These are phyloP conservation scores for Jaenimonas drosophilae DNA, from an alignment of 208 protist species.

Conservation along the genomic window DNA sequence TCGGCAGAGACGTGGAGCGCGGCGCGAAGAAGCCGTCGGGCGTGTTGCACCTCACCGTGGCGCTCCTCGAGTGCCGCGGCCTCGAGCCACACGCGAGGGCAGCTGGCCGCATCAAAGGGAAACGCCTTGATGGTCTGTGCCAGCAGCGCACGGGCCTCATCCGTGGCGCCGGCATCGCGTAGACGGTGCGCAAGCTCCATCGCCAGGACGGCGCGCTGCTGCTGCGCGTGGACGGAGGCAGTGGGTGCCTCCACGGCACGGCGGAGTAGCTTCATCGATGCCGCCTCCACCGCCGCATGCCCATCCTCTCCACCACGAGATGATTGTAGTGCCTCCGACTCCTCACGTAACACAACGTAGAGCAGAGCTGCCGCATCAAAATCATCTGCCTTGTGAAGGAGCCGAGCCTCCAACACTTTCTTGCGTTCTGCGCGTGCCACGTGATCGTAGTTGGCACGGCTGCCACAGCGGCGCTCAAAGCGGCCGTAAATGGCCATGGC, in stretches of 20 bases:
- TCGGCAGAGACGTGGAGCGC: conserved; percentile 41
- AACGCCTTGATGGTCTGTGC: conserved; percentile 55
- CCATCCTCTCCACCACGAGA: no score
- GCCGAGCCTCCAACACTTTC: conserved; percentile 50
- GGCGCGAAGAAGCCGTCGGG: conserved; percentile 49
- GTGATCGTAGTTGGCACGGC: conserved; percentile 19
- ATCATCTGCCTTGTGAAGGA: conserved; percentile 33
- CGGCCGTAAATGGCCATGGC: conserved; percentile 50
- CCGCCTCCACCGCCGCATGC: conserved; percentile 5
- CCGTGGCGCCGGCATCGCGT: not conserved
- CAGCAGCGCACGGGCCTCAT: conserved; percentile 34
- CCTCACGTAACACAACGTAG: conserved; percentile 56
- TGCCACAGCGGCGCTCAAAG: conserved; percentile 51
- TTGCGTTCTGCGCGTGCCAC: conserved; percentile 20
- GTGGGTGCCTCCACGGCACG: conserved; percentile 2
- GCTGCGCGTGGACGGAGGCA: conserved; percentile 20
- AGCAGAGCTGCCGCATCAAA: conserved; percentile 61
- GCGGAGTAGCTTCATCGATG: not conserved
- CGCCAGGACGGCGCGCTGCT: conserved; percentile 58
- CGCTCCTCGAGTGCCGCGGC: conserved; percentile 65
- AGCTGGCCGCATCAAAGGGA: conserved; percentile 49
- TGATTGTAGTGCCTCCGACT: not conserved
- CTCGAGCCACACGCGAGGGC: conserved; percentile 70
- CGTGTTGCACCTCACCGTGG: conserved; percentile 29
- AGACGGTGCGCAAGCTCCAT: conserved; percentile 51